Evolutionary conservation across 169 alveolate species (phyloP), one percentile per base, ranked within the genome.

Genomic region (Plasmodium cynomolgi): DNA sequence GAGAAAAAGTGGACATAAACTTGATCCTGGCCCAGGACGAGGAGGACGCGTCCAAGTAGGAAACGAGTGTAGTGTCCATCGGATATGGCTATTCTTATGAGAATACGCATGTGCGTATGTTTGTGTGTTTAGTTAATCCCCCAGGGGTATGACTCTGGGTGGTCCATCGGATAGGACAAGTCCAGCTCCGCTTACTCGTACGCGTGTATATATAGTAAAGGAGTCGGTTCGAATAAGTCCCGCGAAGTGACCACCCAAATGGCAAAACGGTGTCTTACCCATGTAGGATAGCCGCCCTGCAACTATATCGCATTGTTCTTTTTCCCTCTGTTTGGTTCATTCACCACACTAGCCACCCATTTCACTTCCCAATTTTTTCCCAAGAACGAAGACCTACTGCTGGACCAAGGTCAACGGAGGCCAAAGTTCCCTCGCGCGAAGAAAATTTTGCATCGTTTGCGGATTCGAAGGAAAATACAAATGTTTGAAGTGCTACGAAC

Each of bases 381-480:
- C 74, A 47, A 96, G 97, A 80, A 88, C 84, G 83, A 95, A 94
- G 34, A 83, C 80, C n/a, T 94, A 93, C 58, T 92, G 97, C 84
- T 96, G 98, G 98, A 96, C 95, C 39, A 74, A 44, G 37, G 96
- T 96, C 23, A 91, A 88, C 73, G 97, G 97, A 31, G 96, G 97
- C 26, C 84, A 83, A 7, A 92, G 96, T 23, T 41, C 95, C 56
- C 47, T 81, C 72, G 94, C 96, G 11, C 81, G 91, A 68, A 82
- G 98, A 23, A 96, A 93, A 84, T 71, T 96, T 37, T 96, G 98
- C 82, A 95, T 91, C 58, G 95, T 95, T 34, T 96, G 98, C 79
- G 98, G 98, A 4, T 96, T 90, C 92, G 93, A 92, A 83, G 97
- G 96, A 56, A 81, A 92, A 91, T 96, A 96, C 92, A 96, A 94